Evolutionary conservation across 2,329 filamentous ascomycete genomes (phyloP), one percentile per base, ranked within the genome.

Genomic region (Teratosphaeria pseudoeucalypti): DNA sequence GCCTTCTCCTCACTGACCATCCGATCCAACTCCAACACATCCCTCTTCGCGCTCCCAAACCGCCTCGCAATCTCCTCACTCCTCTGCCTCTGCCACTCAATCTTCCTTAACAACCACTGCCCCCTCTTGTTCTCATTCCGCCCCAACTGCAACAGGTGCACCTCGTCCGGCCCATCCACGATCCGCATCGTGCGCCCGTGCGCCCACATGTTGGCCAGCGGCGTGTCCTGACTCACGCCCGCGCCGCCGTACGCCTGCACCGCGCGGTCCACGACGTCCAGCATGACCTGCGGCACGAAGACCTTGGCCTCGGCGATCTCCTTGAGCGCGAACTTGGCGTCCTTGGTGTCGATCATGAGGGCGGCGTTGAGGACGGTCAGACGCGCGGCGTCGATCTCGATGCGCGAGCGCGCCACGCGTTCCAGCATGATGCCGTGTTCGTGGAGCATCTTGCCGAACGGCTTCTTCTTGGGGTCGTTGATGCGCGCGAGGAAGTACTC

Each of bases 271-370:
- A 99, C 92, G 68, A 97, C 89, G 19, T 85, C 85, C 65, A 96
- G 81, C 1, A 89, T 86, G 69, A 87, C 90, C 70, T 85, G 81
- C 0, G 94, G 94, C 9, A 95, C 88, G 19, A 96, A 83, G 0
- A 97, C 87, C 81, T 99, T 99, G 65, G 94, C 92, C 77, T 96
- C 84, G 29, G 92, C 92, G 66, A 99, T 99, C 75, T 97, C 90
- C 74, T 88, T 90, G 62, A 96, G 83, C 0, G 92, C 90, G 65
- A 85, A 84, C 79, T 97, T 97, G 67, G 94, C 89, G 66, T 92
- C 88, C 23, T 86, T 83, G 66, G 89, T 83, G 76, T 99, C 94
- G 78, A 99, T 97, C 77, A 90, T 90, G 75, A 95, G 88, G 62
- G 94, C 94, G 1, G 94, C 94, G 76, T 97, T 96, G 64, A 96